Evolutionary conservation across 768 basidiomycete species (phyloP), one percentile per base, ranked within the genome.

Genomic region (Trametes sanguinea): DNA sequence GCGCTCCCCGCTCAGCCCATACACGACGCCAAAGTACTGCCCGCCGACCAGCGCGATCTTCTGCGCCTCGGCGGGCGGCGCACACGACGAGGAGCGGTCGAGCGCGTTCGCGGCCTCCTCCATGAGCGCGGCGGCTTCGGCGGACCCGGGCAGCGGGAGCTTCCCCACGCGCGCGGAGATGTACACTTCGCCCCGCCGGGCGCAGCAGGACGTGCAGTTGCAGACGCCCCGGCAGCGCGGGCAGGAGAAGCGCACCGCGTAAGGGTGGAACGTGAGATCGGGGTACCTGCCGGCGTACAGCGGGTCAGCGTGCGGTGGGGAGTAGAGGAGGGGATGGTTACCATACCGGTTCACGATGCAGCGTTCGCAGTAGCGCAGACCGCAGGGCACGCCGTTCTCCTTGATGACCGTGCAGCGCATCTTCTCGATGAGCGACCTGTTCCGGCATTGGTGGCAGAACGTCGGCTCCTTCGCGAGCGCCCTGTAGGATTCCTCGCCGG

Each of bases 131-230:
- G 7, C 57, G n/a, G 39, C 51, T 42, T 67, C 57, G 6, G n/a
- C 48, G 14, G 61, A 66, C 22, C 57, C 60, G 33, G 54, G 13
- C 6, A 59, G 54, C 7, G 50, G 54, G 33, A 60, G 52, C 27
- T 50, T 46, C 37, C 55, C 57, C 37, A 60, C 45, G 43, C 54
- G 57, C 47, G 47, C 37, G 51, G 76, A 71, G 9, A 83, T 58
- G 60, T 83, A 84, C 10, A 68, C 64, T 53, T 82, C 84, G 5
- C 83, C 83, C 5, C 84, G 76, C 60, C 64, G 76, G 30, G 69
- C 63, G 13, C 78, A 74, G 65, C 84, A 85, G 0, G 5, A 0
- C 10, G 81, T 79, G 67, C 85, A 86, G 47, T 80, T 83, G 70
- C 85, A 86, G 10, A 63, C 77, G 10, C 72, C 65, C 3, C 68